Evolutionary conservation across 1,284 basidiomycete genomes (phyloP).

Genomic region (Cerioporus squamosus): DNA sequence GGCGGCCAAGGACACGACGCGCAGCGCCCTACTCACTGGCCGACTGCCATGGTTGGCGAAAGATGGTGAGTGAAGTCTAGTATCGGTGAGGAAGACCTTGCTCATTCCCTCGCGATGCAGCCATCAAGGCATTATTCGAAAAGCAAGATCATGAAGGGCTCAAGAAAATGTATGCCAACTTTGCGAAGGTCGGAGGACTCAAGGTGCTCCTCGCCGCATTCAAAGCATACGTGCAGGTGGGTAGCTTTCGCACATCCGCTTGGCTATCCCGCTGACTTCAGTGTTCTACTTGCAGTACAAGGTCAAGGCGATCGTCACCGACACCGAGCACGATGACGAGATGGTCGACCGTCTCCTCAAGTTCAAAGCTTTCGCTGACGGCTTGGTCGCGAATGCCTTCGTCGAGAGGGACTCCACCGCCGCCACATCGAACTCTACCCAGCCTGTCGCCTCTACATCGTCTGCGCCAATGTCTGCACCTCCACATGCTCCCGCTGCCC

Average conservation of each 20-base stretch:
- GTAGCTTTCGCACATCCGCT: conserved; percentile 7
- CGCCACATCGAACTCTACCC: background rate
- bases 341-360: conserved; percentile 82
- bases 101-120: conserved; percentile 42
- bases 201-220: conserved; percentile 66
- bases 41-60: conserved; percentile 62
- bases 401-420: conserved; percentile 30
- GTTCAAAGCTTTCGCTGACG: conserved; percentile 70
- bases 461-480: conserved; percentile 11
- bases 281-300: conserved; percentile 41
- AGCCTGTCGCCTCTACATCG: conserved; percentile 27
- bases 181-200: conserved; percentile 62
- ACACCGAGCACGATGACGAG: conserved; percentile 61
- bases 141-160: conserved; percentile 53
- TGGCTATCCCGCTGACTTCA: background rate
- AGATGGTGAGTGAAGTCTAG: conserved; percentile 47
- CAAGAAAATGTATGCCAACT: conserved; percentile 64
- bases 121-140: conserved; percentile 62
- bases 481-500: conserved; percentile 31
- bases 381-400: conserved; percentile 54
- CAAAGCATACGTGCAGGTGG: conserved; percentile 59
- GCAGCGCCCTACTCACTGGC: conserved; percentile 54
- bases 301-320: conserved; percentile 63
- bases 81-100: background rate
- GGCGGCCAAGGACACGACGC: conserved; percentile 52